phyloP scores from a whole-genome alignment of 2,329 filamentous ascomycete genomes.

The Ophiocordyceps australis region DNA sequence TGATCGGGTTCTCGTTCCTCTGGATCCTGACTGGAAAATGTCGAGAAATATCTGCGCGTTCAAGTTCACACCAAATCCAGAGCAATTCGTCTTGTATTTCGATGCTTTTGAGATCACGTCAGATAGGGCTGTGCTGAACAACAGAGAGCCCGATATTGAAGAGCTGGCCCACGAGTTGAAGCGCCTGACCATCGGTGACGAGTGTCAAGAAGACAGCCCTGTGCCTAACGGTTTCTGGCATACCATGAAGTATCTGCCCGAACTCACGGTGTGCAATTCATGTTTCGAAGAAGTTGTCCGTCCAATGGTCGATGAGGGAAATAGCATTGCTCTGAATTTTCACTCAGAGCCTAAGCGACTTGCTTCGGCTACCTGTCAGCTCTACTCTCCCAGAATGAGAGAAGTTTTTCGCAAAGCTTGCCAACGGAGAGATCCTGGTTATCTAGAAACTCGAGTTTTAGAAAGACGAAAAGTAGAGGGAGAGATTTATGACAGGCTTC shows the following conservation, averaged over 20 bases:
- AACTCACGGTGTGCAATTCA: conserved; percentile 72
- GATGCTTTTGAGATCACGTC: conserved; percentile 40
- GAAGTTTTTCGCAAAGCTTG: conserved; percentile 51
- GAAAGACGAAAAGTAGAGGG: conserved; percentile 42
- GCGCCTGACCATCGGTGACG: conserved; percentile 34
- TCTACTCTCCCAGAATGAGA: conserved; percentile 70
- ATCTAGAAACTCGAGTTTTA: conserved; percentile 36
- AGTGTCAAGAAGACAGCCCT: conserved; percentile 49
- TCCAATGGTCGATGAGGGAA: conserved; percentile 37
- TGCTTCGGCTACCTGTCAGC: conserved; percentile 45
- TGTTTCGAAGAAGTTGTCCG: conserved; percentile 71
- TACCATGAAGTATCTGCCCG: conserved; percentile 53
- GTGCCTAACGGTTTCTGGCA: conserved; percentile 55
- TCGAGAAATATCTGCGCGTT: conserved; percentile 48
- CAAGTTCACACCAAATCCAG: conserved; percentile 32
- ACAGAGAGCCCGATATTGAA: conserved; percentile 33
- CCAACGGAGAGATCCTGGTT: conserved; percentile 44
- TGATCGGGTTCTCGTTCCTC: conserved; percentile 42
- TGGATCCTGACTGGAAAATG: conserved; percentile 25
- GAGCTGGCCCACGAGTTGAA: conserved; percentile 46
- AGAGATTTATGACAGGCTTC: conserved; percentile 36
- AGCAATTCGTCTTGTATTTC: conserved; percentile 40
- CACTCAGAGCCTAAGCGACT: conserved; percentile 39
- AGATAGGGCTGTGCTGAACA: conserved; percentile 26
- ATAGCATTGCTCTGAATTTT: conserved; percentile 45